phyloP scores from a whole-genome alignment of 2,329 filamentous ascomycete genomes.

The Didymella keratinophila region DNA sequence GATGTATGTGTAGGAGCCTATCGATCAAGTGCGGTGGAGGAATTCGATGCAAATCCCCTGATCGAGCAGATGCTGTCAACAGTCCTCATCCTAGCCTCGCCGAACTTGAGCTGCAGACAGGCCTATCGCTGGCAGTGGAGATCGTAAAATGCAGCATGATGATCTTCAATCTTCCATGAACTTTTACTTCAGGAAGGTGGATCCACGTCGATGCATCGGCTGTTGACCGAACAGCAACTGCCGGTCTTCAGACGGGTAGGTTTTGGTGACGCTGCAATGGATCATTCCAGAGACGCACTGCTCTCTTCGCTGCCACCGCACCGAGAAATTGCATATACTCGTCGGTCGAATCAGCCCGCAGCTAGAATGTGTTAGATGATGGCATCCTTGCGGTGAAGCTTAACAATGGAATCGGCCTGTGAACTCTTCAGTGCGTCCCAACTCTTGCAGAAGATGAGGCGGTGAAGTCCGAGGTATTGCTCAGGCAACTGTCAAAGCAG shows the following conservation, averaged over 20 bases:
- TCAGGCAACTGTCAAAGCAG: conserved; percentile 1
- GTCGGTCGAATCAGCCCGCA: not conserved
- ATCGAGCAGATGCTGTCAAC: not conserved
- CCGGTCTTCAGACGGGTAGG: conserved; percentile 2
- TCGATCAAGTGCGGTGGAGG: not conserved
- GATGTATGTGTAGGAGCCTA: not conserved
- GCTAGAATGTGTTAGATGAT: not conserved
- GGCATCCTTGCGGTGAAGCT: not conserved
- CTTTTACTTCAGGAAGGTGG: conserved; percentile 10
- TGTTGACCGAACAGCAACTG: conserved; percentile 9
- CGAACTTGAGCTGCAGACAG: not conserved
- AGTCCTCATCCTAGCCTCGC: conserved; percentile 1
- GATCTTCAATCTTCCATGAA: not conserved
- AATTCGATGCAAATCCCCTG: conserved; percentile 1
- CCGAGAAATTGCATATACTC: not conserved
- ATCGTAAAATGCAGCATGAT: not conserved
- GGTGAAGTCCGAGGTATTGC: conserved; percentile 14
- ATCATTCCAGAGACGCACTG: not conserved
- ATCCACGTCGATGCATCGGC: conserved; percentile 5
- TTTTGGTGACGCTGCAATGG: not conserved
- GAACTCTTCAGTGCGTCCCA: not conserved
- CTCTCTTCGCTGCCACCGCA: not conserved
- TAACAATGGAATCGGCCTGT: not conserved
- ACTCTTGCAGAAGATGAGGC: not conserved
- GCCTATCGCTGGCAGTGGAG: conserved; percentile 5